Base-by-base conservation (phyloP, 2,329 filamentous ascomycete genomes). In the Fusarium citri region DNA sequence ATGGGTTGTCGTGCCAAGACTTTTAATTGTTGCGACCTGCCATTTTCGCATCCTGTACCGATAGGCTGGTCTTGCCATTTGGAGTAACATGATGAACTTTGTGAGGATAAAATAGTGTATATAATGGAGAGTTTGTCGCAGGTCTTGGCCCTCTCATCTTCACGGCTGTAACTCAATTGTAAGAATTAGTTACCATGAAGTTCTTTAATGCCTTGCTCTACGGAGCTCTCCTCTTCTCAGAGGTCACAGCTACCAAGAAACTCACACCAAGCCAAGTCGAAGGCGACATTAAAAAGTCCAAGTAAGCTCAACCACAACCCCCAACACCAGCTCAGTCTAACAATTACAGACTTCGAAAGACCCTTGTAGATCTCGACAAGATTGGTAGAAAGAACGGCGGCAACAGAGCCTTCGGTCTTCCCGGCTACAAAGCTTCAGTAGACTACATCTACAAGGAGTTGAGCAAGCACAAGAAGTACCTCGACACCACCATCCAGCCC, bases 371-470 rank as follows among this genome's bases (percentile, higher is more conserved):
- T 60, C 80, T 90, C 8, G 81, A 89, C 73, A 78, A 82, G 45
- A 89, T 89, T 56, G 87, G 83, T 15, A 78, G 78, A 30, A 80
- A 83, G 54, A 86, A 90, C 71, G 86, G 85, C 41, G 87, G 87
- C 18, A 89, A 88, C 76, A 83, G 88, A 53, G 88, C 88, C 8
- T 89, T 88, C 61, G 88, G 88, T 16, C 79, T 86, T 12, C 86
- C 87, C 2, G 88, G 88, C 16, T 90, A 85, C 80, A 82, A 83
- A 53, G 87, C 86, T 3, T 89, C 87, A 0, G 77, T 86, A 20
- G 86, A 90, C 70, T 89, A 85, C 72, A 78, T 90, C 59, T 79
- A 87, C 8, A 83, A 84, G 55, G 83, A 84, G 15, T 76, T 80
- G 15, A 69, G 77, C 63, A 79, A 80, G 23, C 82, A 83, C 64